Evolutionary conservation across 225 moss, liverwort and hornwort genomes (phyloP), one percentile per base, ranked within the genome.

Genomic region (Anthoceros angustus): DNA sequence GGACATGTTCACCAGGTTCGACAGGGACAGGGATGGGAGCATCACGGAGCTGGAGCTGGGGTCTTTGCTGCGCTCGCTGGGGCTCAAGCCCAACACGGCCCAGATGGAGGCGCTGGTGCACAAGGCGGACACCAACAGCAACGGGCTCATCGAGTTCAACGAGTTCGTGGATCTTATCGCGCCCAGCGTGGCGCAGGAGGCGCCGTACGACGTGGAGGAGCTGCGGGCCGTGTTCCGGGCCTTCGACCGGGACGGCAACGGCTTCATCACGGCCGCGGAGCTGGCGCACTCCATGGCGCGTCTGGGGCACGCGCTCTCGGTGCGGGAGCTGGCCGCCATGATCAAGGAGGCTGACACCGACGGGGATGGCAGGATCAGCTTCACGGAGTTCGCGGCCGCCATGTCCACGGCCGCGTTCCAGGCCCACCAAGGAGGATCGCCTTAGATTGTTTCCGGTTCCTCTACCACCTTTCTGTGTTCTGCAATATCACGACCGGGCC

Each of bases 321-420:
- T 90, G 72, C 82, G 75, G 61, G 90, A 90, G 74, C 78, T 90
- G 7, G 78, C 83, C 40, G 87, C 83, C 15, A 83, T 90, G 90
- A 90, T 90, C 26, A 82, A 83, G 64, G 90, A 90, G 67, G 90
- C 90, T 6, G 90, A 90, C 62, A 78, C 74, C 0, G 87, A 90
- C 43, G 90, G 90, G 21, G 90, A 90, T 63, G 90, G 90, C 40
- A 73, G 90, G 66, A 90, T 90, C 45, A 90, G 90, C 63, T 90
- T 83, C 40, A 73, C 76, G 1, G 87, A 90, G 73, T 90, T 90
- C 16, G 81, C 90, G 20, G 78, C 77, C 43, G 90, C 87, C 16
- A 85, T 90, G 79, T 71, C 79, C 23, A 77, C 72, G 41, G 90
- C 87, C 8, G 82, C 82, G 8, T 62, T 78, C 50, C 75, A 78